phyloP scores from a whole-genome alignment of 2,329 filamentous ascomycete genomes.

The Orbilia ellipsospora region DNA sequence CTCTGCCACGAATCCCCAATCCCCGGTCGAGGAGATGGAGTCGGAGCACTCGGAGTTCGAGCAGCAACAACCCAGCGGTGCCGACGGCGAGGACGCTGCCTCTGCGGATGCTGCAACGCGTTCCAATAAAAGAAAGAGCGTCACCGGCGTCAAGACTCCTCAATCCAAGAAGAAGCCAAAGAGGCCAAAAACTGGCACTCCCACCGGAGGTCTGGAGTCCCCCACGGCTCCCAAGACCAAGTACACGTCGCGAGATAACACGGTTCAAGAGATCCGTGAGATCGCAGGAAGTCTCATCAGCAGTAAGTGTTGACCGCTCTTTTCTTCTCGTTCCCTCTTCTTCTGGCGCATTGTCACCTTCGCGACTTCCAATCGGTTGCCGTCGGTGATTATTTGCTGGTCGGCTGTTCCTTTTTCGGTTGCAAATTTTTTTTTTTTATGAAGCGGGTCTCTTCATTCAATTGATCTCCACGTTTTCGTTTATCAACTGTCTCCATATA shows the following conservation, averaged over 20 bases:
- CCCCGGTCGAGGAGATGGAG: slow-evolving; percentile 48
- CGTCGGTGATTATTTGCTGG: neutral
- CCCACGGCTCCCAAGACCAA: slow-evolving; percentile 48
- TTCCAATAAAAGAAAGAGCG: slow-evolving; percentile 52
- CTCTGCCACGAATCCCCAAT: slow-evolving; percentile 39
- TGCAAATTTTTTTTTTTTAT: too few species aligned
- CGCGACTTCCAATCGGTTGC: neutral
- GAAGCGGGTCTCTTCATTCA: neutral
- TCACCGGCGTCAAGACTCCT: slow-evolving; percentile 49
- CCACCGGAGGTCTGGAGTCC: slow-evolving; percentile 44
- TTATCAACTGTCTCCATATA: neutral
- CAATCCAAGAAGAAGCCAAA: slow-evolving; percentile 54
- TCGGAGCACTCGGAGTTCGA: slow-evolving; percentile 50
- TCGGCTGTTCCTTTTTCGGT: too few species aligned
- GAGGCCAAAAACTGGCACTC: slow-evolving; percentile 48
- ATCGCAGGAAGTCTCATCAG: slow-evolving; percentile 51
- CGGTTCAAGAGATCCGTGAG: slow-evolving; percentile 51
- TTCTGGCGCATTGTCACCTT: too few species aligned
- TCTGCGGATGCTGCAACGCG: slow-evolving; percentile 40
- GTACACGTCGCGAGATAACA: slow-evolving; percentile 54
- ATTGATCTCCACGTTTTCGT: neutral
- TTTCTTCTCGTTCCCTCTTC: neutral
- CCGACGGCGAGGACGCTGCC: slow-evolving; percentile 13
- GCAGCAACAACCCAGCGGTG: slow-evolving; percentile 3
- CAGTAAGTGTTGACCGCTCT: slow-evolving; percentile 25